Evolutionary conservation across 139 green algal species (phyloP), one percentile per base, ranked within the genome.

Genomic region (Coelastrella sp.): DNA sequence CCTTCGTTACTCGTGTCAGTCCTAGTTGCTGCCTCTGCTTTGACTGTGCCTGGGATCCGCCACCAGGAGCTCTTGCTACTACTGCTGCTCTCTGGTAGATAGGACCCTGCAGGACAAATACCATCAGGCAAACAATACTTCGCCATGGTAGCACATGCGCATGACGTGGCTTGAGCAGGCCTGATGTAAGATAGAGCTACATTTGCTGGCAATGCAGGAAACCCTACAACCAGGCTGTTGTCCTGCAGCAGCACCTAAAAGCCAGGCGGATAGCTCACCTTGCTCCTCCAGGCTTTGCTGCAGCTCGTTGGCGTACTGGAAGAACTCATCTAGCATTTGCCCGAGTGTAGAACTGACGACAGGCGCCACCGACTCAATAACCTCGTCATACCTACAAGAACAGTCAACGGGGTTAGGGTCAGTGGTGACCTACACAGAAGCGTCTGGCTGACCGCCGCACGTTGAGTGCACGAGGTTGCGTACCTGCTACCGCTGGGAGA

Each of bases 291-390:
- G 11, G 22, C 82, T 87, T 22, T 87, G 23, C 82, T 87, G 82
- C 82, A 87, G 82, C 82, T 87, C 82, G 0, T 61, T 64, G 6
- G 82, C 82, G 20, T 87, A 87, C 82, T 77, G 64, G 82, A 87
- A 87, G 56, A 87, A 87, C 8, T 87, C 82, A 78, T 87, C 82
- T 64, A 87, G 82, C 82, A 87, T 87, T 47, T 87, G 82, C 57
- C 82, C 82, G 7, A 87, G 32, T 20, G 82, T 87, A 3, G 82
- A 32, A 32, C 56, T 32, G 54, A 87, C 17, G 3, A 32, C 64
- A 54, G 82, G 82, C 7, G 16, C n/a, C 61, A 86, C 17, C 23
- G 77, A 32, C 6, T 80, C 74, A n/a, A 80, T 80, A 7, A 78
- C 10, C 23, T 78, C 82, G 17, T 79, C 82, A 65, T 79, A 73